phyloP scores from a whole-genome alignment of 768 basidiomycete species.

The Agaricus sinodeliciosus region DNA sequence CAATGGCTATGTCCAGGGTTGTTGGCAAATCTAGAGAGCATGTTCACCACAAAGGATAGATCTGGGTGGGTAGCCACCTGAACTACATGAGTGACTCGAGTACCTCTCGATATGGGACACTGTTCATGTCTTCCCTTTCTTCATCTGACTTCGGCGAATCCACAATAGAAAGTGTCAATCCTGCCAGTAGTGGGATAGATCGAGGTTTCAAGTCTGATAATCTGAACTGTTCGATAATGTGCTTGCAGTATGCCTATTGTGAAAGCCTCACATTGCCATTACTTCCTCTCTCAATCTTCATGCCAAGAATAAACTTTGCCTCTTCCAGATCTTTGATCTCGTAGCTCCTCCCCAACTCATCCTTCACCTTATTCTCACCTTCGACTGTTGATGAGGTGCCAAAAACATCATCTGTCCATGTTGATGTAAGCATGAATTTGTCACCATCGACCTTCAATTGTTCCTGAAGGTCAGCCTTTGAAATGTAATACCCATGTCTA shows the following conservation, averaged over 20 bases:
- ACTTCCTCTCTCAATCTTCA: slow-evolving; percentile 8
- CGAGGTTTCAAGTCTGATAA: slow-evolving; percentile 7
- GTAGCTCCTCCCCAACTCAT: not conserved
- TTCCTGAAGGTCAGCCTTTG: not conserved
- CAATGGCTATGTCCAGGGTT: slow-evolving; percentile 13
- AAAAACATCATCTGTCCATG: not conserved
- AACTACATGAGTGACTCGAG: slow-evolving; percentile 20
- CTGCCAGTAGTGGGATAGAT: slow-evolving; percentile 8
- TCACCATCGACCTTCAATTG: slow-evolving; percentile 6
- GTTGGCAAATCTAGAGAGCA: slow-evolving; percentile 12
- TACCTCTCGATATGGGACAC: slow-evolving; percentile 9
- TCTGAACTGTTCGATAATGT: slow-evolving; percentile 1
- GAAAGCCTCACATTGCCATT: not conserved
- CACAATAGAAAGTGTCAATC: not conserved
- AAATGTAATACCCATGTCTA: slow-evolving; percentile 10
- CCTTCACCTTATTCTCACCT: too few relatives aligned
- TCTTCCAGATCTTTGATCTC: slow-evolving; percentile 11
- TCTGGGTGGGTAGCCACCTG: slow-evolving; percentile 18
- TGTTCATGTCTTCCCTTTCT: not conserved
- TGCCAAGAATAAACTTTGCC: slow-evolving; percentile 9
- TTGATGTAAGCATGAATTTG: slow-evolving; percentile 5
- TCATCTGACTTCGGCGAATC: not conserved
- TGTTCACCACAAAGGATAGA: slow-evolving; percentile 32
- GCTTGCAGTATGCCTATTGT: slow-evolving; percentile 6
- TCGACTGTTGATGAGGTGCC: too few relatives aligned